phyloP scores from a whole-genome alignment of 164 flowering plant genomes.

The Magnolia officinalis region DNA sequence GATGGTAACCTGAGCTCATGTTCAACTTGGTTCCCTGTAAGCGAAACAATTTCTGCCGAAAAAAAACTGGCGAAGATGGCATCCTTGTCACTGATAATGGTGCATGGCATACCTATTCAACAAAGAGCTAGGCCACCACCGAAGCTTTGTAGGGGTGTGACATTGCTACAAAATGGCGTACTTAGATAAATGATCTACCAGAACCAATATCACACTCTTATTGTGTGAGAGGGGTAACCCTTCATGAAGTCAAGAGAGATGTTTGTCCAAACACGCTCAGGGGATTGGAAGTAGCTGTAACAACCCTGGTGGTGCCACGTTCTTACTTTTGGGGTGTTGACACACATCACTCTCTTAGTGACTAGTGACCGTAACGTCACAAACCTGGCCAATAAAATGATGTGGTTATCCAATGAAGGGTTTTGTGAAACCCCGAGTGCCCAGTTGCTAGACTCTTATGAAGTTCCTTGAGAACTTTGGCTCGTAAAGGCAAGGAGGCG shows the following conservation, averaged over 20 bases:
- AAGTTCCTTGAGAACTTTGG: too few species aligned
- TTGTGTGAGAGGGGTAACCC: background rate
- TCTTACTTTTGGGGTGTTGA: background rate
- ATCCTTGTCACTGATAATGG: background rate
- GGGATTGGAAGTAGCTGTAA: background rate
- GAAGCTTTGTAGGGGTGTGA: background rate
- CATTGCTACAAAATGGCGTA: background rate
- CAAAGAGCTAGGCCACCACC: background rate
- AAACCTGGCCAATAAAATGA: background rate
- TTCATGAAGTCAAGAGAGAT: background rate
- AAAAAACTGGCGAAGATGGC: background rate
- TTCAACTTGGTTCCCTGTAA: background rate
- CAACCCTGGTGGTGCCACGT: background rate
- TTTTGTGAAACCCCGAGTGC: conserved; percentile 4
- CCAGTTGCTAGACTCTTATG: background rate
- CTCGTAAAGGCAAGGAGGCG: too few species aligned
- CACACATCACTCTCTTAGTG: background rate
- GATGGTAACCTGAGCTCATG: background rate
- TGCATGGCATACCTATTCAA: background rate
- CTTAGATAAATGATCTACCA: background rate
- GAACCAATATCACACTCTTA: background rate
- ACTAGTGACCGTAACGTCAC: background rate
- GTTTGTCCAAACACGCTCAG: background rate
- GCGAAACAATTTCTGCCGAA: background rate
- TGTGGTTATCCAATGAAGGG: background rate